Evolutionary conservation across 768 basidiomycete species (phyloP).

Genomic region (Tremella yokohamensis): DNA sequence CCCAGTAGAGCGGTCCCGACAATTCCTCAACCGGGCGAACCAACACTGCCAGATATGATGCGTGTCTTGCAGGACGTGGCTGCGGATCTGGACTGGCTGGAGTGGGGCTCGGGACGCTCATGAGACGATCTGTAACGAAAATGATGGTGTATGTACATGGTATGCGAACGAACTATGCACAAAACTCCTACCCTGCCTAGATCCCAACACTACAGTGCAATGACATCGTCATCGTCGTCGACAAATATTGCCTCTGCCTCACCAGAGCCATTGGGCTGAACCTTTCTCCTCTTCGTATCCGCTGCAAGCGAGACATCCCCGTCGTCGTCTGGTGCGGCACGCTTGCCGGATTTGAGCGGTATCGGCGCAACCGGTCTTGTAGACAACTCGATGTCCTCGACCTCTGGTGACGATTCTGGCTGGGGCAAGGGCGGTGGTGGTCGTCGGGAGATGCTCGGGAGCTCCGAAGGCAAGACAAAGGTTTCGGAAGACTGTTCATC

Average conservation of each 20-base stretch:
- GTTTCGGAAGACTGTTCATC: not conserved
- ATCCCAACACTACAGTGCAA: conserved; percentile 20
- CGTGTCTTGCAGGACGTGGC: conserved; percentile 30
- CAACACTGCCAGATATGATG: conserved; percentile 25
- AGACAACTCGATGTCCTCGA: not conserved
- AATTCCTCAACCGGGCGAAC: conserved; percentile 18
- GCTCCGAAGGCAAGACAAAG: conserved; percentile 3
- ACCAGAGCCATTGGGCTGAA: not conserved
- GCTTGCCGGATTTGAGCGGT: conserved; percentile 19
- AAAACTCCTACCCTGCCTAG: not conserved
- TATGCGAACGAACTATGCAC: not conserved
- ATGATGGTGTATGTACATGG: not conserved
- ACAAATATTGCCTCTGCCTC: conserved; percentile 19
- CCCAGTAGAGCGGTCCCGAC: conserved; percentile 32
- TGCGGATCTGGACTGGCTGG: conserved; percentile 26
- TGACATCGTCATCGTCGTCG: conserved; percentile 37
- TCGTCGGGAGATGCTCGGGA: conserved; percentile 9
- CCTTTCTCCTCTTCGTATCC: conserved; percentile 23
- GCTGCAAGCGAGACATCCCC: conserved; percentile 20
- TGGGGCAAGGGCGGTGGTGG: not conserved
- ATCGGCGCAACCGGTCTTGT: not conserved
- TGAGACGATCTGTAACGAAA: not conserved
- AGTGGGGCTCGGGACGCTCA: conserved; percentile 27
- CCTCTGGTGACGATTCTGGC: conserved; percentile 1
- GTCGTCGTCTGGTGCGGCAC: conserved; percentile 35